phyloP scores from a whole-genome alignment of 495 filamentous ascomycete genomes.

The Aspergillus steynii region DNA sequence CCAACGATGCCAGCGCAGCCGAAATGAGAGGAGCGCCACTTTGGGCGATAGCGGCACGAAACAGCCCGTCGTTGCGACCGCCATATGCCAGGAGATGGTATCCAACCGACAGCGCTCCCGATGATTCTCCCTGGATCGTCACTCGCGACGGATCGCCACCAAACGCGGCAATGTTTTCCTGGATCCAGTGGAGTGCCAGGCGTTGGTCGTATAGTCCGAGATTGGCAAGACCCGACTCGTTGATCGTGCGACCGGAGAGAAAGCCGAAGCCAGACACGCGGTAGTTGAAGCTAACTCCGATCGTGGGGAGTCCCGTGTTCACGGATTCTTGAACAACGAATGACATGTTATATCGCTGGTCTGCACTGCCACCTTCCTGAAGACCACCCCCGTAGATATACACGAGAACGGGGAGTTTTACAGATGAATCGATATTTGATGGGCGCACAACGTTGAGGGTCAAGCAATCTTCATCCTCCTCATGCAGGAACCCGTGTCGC shows the following conservation, averaged over 20 bases:
- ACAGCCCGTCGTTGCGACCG: conserved; percentile 48
- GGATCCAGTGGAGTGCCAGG: conserved; percentile 52
- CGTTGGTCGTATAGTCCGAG: conserved; percentile 55
- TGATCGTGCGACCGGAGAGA: conserved; percentile 36
- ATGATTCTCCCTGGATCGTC: conserved; percentile 64
- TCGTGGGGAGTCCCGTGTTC: conserved; percentile 44
- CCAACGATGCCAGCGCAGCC: conserved; percentile 26
- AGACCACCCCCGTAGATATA: conserved; percentile 27
- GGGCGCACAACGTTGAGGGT: conserved; percentile 48
- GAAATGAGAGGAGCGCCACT: conserved; percentile 34
- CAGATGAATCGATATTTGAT: conserved; percentile 17
- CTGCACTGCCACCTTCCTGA: conserved; percentile 22
- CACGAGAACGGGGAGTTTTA: conserved; percentile 33
- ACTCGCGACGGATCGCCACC: conserved; percentile 33
- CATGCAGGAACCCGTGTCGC: conserved; percentile 11
- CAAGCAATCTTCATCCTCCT: conserved; percentile 45
- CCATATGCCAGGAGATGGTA: conserved; percentile 49
- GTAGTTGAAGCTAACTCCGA: conserved; percentile 53
- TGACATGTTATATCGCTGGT: conserved; percentile 47
- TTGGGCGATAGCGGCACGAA: conserved; percentile 54
- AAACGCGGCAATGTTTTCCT: conserved; percentile 49
- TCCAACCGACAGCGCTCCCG: conserved; percentile 49
- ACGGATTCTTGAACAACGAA: conserved; percentile 50
- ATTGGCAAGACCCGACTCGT: conserved; percentile 30
- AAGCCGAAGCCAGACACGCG: conserved; percentile 47